Evolutionary conservation across 164 flowering plant species (phyloP).

Genomic region (Akebia trifoliata): DNA sequence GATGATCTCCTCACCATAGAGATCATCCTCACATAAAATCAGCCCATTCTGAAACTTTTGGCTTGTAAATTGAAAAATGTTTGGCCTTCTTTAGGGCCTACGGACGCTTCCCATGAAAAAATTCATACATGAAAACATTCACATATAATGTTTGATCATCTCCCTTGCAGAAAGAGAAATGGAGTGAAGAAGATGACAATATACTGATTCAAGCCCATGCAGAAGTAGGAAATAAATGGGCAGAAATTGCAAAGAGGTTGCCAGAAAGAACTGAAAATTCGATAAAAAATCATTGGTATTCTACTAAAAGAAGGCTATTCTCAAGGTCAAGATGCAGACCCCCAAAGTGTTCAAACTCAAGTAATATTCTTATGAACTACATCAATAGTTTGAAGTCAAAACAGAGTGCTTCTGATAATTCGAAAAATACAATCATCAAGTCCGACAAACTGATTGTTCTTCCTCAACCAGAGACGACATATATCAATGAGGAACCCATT

Average conservation of each 20-base stretch:
- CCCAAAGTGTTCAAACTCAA: slow-evolving; percentile 14
- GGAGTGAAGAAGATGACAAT: slow-evolving; percentile 55
- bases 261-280: slow-evolving; percentile 61
- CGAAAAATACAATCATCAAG: not conserved
- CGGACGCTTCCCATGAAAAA: not conserved
- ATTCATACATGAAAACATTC: not conserved
- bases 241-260: slow-evolving; percentile 45
- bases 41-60: too few species aligned
- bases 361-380: slow-evolving; percentile 37
- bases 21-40: too few species aligned
- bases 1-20: too few species aligned
- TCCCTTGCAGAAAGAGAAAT: slow-evolving; percentile 40
- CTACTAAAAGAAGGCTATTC: slow-evolving; percentile 46
- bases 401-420: not conserved
- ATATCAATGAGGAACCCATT: too few species aligned
- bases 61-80: too few species aligned
- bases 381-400: slow-evolving; percentile 25
- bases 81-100: too few species aligned
- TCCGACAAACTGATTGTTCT: not conserved
- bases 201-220: slow-evolving; percentile 42
- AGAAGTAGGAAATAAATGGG: slow-evolving; percentile 56
- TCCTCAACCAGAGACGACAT: not conserved
- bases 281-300: slow-evolving; percentile 67
- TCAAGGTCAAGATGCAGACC: slow-evolving; percentile 22
- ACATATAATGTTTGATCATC: not conserved